Base-by-base conservation (phyloP, 1,139 yeast genomes). In the Geotrichum phurueaensis region DNA sequence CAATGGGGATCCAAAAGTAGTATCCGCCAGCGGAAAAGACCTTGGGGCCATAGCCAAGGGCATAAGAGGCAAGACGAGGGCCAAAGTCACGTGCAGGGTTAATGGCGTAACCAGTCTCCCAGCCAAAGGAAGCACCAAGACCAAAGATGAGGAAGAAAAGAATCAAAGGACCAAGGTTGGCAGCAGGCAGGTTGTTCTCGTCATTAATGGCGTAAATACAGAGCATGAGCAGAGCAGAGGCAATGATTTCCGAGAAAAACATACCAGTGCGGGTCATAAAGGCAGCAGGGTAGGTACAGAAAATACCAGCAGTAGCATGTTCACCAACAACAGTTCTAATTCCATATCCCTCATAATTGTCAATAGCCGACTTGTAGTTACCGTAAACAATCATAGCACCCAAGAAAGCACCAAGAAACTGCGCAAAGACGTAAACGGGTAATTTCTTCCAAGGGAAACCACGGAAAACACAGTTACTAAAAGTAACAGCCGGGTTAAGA, bases 41-140 rank as follows among this genome's bases (percentile, higher is more conserved):
- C 25, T 73, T 72, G 57, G 74, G 67, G 54, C 79, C 77, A 64
- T 79, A 79, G 39, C 84, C 84, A 53, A 79, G 73, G 54, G 78
- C 70, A 54, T 72, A 73, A 39, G 81, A 69, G 39, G 82, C 82
- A 54, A 80, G 67, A 66, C 84, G 72, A 62, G 84, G 84, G 50
- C 81, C 82, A 60, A 80, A 73, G 69, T 81, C 84, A 72, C 84
- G 78, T 27, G 84, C 84, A 63, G 78, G 71, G 70, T 80, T 80
- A 65, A 81, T 71, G 54, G 83, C 83, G 66, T 79, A 79, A 47
- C 83, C 83, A 27, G 84, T 81, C 68, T 79, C 81, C 70, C 75
- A 79, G 56, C 82, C 81, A 61, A 77, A 73, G 22, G 79, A 69
- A 20, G 80, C 75, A 67, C 81, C 82, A 56, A 80, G 69, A 54